Evolutionary conservation across 2,329 filamentous ascomycete species (phyloP).

Genomic region (Phialophora expanda): DNA sequence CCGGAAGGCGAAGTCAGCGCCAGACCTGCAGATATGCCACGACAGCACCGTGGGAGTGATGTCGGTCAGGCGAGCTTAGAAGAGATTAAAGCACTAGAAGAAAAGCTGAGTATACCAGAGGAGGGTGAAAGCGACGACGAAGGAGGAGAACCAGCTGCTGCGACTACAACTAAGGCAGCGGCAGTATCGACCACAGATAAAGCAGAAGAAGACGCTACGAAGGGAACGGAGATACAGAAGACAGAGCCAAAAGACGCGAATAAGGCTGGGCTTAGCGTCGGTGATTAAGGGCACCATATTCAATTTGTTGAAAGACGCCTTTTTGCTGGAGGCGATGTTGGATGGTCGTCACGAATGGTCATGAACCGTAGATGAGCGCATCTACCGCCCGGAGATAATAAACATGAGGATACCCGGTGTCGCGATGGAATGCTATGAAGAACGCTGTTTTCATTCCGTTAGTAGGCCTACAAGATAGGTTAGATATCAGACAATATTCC

Average conservation of each 20-base stretch:
- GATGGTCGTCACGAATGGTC: not conserved
- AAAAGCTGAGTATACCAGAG: slow-evolving; percentile 41
- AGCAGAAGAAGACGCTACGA: slow-evolving; percentile 29
- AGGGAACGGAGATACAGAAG: slow-evolving; percentile 33
- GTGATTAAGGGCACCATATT: not conserved
- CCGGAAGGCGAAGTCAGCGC: slow-evolving; percentile 25
- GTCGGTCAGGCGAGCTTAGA: slow-evolving; percentile 42
- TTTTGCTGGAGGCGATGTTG: not conserved
- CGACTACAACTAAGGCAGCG: slow-evolving; percentile 29
- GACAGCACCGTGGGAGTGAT: slow-evolving; percentile 47
- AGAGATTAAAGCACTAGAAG: slow-evolving; percentile 42
- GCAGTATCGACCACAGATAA: slow-evolving; percentile 29
- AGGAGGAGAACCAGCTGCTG: slow-evolving; percentile 26
- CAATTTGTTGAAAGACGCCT: not conserved
- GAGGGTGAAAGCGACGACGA: slow-evolving; percentile 37
- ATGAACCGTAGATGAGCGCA: not conserved
- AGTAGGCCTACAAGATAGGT: not conserved
- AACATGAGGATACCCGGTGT: slow-evolving; percentile 5
- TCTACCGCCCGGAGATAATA: not conserved
- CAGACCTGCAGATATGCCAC: slow-evolving; percentile 27
- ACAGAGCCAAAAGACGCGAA: slow-evolving; percentile 39
- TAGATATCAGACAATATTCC: not conserved
- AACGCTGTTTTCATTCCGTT: not conserved
- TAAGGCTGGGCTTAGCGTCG: slow-evolving; percentile 39
- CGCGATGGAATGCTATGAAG: not conserved